Conservation (phyloP, 352 stramenopile genomes). For the Phytophthora constricta region DNA sequence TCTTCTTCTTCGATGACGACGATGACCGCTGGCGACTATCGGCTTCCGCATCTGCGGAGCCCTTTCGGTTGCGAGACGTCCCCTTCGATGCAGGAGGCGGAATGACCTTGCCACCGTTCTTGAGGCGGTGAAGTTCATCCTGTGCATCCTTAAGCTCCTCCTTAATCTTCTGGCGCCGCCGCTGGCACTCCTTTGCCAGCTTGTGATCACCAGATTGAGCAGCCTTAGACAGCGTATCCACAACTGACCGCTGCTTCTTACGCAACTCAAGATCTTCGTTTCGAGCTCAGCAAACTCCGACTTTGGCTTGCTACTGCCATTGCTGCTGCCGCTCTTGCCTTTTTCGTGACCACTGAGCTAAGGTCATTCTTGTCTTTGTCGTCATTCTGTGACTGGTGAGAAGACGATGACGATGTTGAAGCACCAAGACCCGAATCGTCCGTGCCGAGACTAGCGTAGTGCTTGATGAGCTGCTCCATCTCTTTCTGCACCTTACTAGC, state of each 20-base stretch:
- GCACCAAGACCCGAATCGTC: slow-evolving; percentile 45
- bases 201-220: slow-evolving; percentile 74
- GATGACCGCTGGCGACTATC: slow-evolving; percentile 24
- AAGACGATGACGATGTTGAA: slow-evolving; percentile 49
- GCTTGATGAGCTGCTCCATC: slow-evolving; percentile 86
- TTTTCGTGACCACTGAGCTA: slow-evolving; percentile 22
- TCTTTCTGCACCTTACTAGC: slow-evolving; percentile 77
- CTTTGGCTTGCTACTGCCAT: slow-evolving; percentile 34
- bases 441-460: slow-evolving; percentile 52
- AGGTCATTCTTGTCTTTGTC: slow-evolving; percentile 37
- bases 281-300: slow-evolving; percentile 69
- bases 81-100: slow-evolving; percentile 15
- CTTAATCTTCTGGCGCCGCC: slow-evolving; percentile 75
- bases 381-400: slow-evolving; percentile 41
- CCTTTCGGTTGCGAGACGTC: slow-evolving; percentile 14
- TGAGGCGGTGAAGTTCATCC: slow-evolving; percentile 69
- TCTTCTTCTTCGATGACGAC: slow-evolving; percentile 34
- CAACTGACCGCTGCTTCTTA: slow-evolving; percentile 79
- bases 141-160: slow-evolving; percentile 78
- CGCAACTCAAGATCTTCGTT: slow-evolving; percentile 74
- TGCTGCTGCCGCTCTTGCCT: slow-evolving; percentile 38
- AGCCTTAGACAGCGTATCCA: slow-evolving; percentile 78
- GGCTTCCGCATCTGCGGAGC: slow-evolving; percentile 15
- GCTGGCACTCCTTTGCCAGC: slow-evolving; percentile 78
- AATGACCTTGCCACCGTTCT: slow-evolving; percentile 41